Evolutionary conservation across 164 flowering plant genomes (phyloP).

Genomic region (Liriodendron chinense): DNA sequence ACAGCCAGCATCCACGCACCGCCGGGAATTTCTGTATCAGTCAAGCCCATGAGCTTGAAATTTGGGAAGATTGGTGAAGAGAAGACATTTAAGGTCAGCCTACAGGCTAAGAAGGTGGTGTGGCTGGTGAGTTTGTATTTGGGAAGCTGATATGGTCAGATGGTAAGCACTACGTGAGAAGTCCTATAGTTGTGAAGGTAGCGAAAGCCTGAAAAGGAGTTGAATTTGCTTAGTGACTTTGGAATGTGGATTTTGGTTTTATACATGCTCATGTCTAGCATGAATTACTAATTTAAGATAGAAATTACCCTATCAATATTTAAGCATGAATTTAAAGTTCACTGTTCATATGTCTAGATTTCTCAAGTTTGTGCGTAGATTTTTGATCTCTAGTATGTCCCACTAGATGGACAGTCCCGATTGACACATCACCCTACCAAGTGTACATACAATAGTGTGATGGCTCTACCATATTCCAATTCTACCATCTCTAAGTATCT

Average conservation of each 20-base stretch:
- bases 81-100: conserved; percentile 39
- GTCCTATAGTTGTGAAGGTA: conserved; percentile 48
- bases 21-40: conserved; percentile 24
- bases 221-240: neutral
- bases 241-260: neutral
- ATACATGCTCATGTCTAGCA: neutral
- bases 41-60: conserved; percentile 28
- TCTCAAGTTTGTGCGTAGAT: no score
- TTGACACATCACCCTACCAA: no score
- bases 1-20: conserved; percentile 27
- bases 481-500: no score
- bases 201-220: neutral
- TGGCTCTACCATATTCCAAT: no score
- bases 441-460: no score
- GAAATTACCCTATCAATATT: no score
- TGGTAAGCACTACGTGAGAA: conserved; percentile 60
- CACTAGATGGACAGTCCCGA: no score
- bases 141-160: conserved; percentile 68
- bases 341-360: no score
- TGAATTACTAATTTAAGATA: no score
- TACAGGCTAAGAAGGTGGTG: conserved; percentile 9
- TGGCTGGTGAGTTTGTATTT: conserved; percentile 37
- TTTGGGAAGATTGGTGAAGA: conserved; percentile 36
- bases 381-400: no score
- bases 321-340: neutral